Percentiles rank a stretch among this genome's conserved stretches.
Evolutionary conservation across 352 stramenopile genomes (phyloP).

Genomic region (Pythium vanterpoolii): DNA sequence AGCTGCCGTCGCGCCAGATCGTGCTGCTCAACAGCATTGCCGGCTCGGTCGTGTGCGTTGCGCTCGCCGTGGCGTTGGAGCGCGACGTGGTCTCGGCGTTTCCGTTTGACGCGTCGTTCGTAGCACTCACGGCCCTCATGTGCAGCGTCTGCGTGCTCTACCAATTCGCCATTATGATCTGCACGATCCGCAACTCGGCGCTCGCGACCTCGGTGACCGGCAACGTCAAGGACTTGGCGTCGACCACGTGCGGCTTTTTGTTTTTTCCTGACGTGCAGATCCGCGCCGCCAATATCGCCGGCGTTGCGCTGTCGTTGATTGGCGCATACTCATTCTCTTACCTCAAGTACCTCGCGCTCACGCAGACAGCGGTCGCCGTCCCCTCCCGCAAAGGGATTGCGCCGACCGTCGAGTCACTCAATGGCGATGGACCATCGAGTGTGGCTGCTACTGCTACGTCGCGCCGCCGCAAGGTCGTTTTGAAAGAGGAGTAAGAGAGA

Average conservation of each 20-base stretch:
- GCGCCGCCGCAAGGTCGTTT: not conserved
- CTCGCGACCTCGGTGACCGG: constrained; percentile 72
- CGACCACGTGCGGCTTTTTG: constrained; percentile 53
- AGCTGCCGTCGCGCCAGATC: constrained; percentile 44
- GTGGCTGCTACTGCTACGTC: not conserved
- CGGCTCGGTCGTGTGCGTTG: constrained; percentile 39
- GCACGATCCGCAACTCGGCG: constrained; percentile 63
- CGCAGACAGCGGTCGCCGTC: constrained; percentile 8
- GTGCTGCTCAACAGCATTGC: constrained; percentile 55
- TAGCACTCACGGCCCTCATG: constrained; percentile 39
- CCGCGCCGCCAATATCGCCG: constrained; percentile 39
- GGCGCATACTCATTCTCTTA: constrained; percentile 76
- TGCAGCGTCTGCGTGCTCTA: constrained; percentile 70
- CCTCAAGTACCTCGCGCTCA: constrained; percentile 53
- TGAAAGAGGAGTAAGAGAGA: constrained; percentile 4
- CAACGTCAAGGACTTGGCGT: constrained; percentile 72
- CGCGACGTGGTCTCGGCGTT: constrained; percentile 36
- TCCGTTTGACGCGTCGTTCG: constrained; percentile 32
- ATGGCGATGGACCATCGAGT: not conserved
- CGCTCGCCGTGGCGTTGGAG: constrained; percentile 42
- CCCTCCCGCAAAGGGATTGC: not conserved
- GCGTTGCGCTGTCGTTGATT: constrained; percentile 61
- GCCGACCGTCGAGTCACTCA: not conserved
- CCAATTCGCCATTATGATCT: constrained; percentile 70
- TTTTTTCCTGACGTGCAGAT: constrained; percentile 57